A percentile compares a stretch with the other conserved stretches of the same genome.
phyloP scores from a whole-genome alignment of 78 protist species.

The slime mould (Dictyostelium discoideum) region DNA sequence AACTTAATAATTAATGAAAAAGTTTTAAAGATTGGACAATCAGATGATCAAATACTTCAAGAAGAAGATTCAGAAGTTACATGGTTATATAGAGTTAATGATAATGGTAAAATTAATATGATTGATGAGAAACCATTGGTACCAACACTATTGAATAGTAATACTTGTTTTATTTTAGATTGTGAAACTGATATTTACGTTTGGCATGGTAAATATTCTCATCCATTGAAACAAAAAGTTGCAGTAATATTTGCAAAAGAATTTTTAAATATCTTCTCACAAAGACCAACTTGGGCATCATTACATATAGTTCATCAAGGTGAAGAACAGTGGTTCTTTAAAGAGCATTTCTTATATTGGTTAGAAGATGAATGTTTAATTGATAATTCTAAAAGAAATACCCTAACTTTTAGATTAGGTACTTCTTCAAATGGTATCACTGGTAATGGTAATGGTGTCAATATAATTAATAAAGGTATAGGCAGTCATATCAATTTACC shows the following conservation, averaged over 20 bases:
- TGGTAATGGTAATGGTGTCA: background rate
- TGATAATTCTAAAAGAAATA: conserved; percentile 34
- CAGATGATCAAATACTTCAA: background rate
- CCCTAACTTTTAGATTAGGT: background rate
- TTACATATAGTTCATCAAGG: conserved; percentile 65
- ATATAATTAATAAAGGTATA: background rate
- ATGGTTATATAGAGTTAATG: conserved; percentile 65
- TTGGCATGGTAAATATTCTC: conserved; percentile 63
- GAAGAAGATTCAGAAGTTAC: conserved; percentile 26
- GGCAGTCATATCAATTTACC: background rate
- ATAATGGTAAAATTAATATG: conserved; percentile 50
- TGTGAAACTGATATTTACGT: conserved; percentile 74
- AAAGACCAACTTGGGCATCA: conserved; percentile 67
- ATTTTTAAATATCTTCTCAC: conserved; percentile 60
- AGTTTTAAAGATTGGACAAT: background rate
- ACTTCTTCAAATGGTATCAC: background rate
- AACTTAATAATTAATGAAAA: conserved; percentile 10
- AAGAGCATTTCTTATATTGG: conserved; percentile 73
- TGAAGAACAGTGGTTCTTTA: conserved; percentile 72
- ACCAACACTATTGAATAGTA: conserved; percentile 56
- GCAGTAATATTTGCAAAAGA: conserved; percentile 71
- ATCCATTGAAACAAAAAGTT: conserved; percentile 47
- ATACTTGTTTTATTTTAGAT: conserved; percentile 68
- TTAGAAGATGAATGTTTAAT: conserved; percentile 62
- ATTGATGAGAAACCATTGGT: conserved; percentile 53